These are phyloP conservation scores for Kwoniella dejecticola DNA, from an alignment of 768 basidiomycete genomes.

Conservation along the genomic window DNA sequence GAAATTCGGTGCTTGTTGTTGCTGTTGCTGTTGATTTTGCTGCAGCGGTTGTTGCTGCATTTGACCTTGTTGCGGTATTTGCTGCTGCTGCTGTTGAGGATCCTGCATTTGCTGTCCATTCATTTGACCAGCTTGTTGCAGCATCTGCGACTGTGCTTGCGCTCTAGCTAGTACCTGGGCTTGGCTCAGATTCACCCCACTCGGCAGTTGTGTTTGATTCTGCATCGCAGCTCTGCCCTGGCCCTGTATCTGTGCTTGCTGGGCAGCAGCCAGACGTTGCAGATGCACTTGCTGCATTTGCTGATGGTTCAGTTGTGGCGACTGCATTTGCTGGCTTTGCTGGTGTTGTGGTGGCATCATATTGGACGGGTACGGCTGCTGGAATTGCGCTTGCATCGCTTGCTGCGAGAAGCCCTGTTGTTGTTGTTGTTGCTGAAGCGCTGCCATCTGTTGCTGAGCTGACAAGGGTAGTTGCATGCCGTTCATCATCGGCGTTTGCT, in stretches of 20 bases:
- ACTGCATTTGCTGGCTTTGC: slow-evolving; percentile 22
- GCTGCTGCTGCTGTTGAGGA: slow-evolving; percentile 14
- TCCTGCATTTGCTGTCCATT: slow-evolving; percentile 21
- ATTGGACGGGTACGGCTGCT: too few relatives aligned
- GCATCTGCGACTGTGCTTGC: slow-evolving; percentile 28
- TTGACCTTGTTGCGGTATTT: not conserved
- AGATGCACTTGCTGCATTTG: slow-evolving; percentile 25
- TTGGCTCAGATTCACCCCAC: slow-evolving; percentile 5
- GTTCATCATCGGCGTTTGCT: slow-evolving; percentile 29
- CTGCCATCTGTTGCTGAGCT: slow-evolving; percentile 36
- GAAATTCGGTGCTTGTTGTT: slow-evolving; percentile 17
- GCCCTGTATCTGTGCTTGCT: slow-evolving; percentile 21
- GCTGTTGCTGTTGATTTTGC: slow-evolving; percentile 11
- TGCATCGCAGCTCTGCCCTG: slow-evolving; percentile 17
- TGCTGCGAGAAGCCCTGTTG: not conserved
- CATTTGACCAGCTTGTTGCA: slow-evolving; percentile 20
- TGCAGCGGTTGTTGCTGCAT: slow-evolving; percentile 7
- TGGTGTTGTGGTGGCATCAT: slow-evolving; percentile 2
- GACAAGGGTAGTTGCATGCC: slow-evolving; percentile 26
- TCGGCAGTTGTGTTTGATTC: slow-evolving; percentile 15
- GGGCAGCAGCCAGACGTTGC: slow-evolving; percentile 27
- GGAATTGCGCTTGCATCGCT: too few relatives aligned
- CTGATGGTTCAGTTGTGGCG: slow-evolving; percentile 19
- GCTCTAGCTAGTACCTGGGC: slow-evolving; percentile 13
- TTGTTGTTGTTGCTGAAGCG: slow-evolving; percentile 28